Evolutionary conservation across 768 basidiomycete genomes (phyloP).

Genomic region (Leccinellum albellum): DNA sequence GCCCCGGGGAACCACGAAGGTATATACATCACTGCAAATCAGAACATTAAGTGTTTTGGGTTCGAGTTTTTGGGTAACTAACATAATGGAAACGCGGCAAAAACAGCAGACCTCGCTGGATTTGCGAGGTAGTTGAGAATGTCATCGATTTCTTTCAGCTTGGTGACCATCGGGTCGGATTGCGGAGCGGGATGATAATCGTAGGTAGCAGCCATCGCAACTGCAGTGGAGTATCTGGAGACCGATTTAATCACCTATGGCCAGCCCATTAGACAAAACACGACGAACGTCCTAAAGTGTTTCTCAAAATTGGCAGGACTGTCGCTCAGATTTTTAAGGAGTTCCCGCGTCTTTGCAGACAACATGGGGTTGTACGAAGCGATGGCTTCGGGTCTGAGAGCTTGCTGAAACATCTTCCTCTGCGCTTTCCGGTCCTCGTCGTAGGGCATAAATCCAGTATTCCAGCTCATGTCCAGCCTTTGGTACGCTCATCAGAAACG

Average conservation of each 20-base stretch:
- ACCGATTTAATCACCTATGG: background rate
- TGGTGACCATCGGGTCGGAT: constrained; percentile 10
- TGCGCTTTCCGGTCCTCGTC: constrained; percentile 5
- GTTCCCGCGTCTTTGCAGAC: background rate
- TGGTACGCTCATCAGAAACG: background rate
- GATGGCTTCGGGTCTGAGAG: constrained; percentile 1
- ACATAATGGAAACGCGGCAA: constrained; percentile 8
- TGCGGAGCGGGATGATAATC: constrained; percentile 6
- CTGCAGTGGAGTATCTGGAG: constrained; percentile 5
- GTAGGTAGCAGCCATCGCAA: constrained; percentile 9
- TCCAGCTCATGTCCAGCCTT: constrained; percentile 9
- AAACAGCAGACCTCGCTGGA: background rate
- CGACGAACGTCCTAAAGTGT: constrained; percentile 10
- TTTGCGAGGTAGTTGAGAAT: background rate
- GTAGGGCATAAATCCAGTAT: constrained; percentile 3
- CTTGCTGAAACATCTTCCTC: background rate
- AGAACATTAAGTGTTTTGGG: background rate
- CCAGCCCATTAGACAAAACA: background rate
- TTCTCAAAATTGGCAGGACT: constrained; percentile 1
- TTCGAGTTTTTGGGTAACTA: background rate
- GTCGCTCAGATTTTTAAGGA: constrained; percentile 3
- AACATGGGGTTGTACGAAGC: background rate
- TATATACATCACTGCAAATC: constrained; percentile 3
- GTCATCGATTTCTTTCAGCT: background rate
- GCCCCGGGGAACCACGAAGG: constrained; percentile 8